These are phyloP conservation scores for Diphasiastrum complanatum DNA, from an alignment of 83 land plant species.

Conservation along the genomic window DNA sequence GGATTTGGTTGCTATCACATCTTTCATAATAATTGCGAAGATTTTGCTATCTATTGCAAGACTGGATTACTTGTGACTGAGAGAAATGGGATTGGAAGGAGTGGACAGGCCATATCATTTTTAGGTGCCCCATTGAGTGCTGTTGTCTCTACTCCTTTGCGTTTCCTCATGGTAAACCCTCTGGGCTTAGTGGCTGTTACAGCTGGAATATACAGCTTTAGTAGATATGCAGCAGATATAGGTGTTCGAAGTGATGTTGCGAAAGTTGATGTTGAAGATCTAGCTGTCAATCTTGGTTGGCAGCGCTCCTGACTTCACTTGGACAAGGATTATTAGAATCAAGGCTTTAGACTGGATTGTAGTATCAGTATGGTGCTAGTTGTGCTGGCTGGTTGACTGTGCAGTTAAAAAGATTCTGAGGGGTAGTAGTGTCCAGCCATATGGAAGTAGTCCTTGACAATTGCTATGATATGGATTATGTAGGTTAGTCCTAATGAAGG, in stretches of 20 bases:
- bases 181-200: neutral
- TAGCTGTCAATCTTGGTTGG: no score
- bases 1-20: conserved; percentile 4
- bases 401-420: no score
- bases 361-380: no score
- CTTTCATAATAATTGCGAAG: neutral
- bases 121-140: neutral
- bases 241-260: neutral
- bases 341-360: no score
- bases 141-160: neutral
- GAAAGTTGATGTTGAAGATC: neutral
- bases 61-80: neutral
- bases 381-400: no score
- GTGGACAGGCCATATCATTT: neutral
- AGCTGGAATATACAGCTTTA: neutral
- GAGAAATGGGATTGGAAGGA: neutral
- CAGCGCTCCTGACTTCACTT: no score
- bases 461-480: no score
- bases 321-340: no score
- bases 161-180: neutral
- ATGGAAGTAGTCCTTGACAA: no score
- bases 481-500: no score
- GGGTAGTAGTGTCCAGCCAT: no score
- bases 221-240: neutral
- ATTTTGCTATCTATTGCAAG: no score